These are phyloP conservation scores for Hanseniaspora jakobsenii DNA, from an alignment of 805 yeast genomes.

Conservation along the genomic window DNA sequence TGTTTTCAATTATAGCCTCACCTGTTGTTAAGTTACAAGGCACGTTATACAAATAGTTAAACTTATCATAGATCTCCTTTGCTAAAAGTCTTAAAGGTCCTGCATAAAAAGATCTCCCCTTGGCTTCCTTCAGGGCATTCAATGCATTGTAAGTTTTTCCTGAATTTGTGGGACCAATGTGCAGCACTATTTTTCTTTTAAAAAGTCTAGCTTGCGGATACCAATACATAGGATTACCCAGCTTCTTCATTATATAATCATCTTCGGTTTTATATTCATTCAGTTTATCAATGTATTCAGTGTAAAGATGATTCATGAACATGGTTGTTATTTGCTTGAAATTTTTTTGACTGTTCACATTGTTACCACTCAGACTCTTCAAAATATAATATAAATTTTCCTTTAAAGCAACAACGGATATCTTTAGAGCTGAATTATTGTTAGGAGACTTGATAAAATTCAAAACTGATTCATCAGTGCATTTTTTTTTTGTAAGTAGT, in stretches of 20 bases:
- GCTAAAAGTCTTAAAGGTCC: conserved; percentile 89
- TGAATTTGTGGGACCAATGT: conserved; percentile 94
- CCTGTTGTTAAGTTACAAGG: conserved; percentile 85
- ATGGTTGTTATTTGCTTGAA: not conserved
- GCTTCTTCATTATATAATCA: conserved; percentile 30
- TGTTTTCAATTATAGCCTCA: conserved; percentile 72
- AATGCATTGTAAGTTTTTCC: conserved; percentile 88
- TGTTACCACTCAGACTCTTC: too few relatives aligned
- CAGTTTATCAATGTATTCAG: not conserved
- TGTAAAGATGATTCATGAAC: not conserved
- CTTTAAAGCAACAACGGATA: too few relatives aligned
- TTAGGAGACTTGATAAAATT: too few relatives aligned
- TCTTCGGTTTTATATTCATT: conserved; percentile 19
- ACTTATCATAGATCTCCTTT: conserved; percentile 77
- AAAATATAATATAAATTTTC: not conserved
- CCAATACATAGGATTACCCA: conserved; percentile 57
- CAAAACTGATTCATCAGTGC: too few relatives aligned
- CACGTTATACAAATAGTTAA: conserved; percentile 45
- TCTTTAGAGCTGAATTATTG: too few relatives aligned
- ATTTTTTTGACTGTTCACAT: not conserved
- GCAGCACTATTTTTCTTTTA: conserved; percentile 73
- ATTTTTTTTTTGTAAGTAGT: not conserved
- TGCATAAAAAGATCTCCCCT: conserved; percentile 69
- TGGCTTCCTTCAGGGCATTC: conserved; percentile 48
- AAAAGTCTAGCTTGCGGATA: conserved; percentile 74